Base-by-base conservation (phyloP, 2,329 filamentous ascomycete genomes). In the Colletotrichum australisinense region DNA sequence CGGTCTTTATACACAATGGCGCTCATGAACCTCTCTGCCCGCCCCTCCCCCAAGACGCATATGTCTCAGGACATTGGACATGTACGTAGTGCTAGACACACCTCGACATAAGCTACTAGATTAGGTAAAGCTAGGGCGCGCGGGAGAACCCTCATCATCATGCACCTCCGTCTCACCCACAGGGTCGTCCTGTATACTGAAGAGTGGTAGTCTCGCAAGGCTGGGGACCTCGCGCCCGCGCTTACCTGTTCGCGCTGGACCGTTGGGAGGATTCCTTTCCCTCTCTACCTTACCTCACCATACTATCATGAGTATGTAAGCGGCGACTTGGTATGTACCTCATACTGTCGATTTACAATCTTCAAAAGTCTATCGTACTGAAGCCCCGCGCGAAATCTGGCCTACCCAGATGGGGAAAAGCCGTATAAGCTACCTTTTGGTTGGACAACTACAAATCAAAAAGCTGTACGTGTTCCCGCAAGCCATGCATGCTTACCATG, bases 61-160 rank as follows among this genome's bases (percentile, higher is more conserved):
- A 11, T 38, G 53, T 66, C 24, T 58, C 52, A 22, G 62, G 42
- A 22, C 42, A 8, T 49, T 49, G 42, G 19, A 49, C 19, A 42
- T 7, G 6, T 42, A 42, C 38, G 16, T 42, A 19, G 2, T 8
- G 38, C 14, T 28, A 24, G 32, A 70, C 28, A 46, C 68, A 53
- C 32, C 30, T 67, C 68, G 68, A 67, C 42, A 19, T 67, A 60
- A 32, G 24, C 19, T 70, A 26, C 55, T 63, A 32, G 38, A 70
- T 59, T 30, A 30, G 63, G 68, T 11, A 53, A 46, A 65, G 63
- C 63, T 16, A 38, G 22, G 22, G 24, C 42, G 35, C 32, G 38
- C 38, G 38, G 38, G 38, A 42, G 14, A 46, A 24, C 32, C 53
- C 53, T 66, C 52, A 32, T 49, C 19, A 3, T 16, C 46, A 55